Percentiles rank a stretch among this genome's conserved stretches.
phyloP scores from a whole-genome alignment of 495 filamentous ascomycete genomes.

The Penicillium subrubescens region DNA sequence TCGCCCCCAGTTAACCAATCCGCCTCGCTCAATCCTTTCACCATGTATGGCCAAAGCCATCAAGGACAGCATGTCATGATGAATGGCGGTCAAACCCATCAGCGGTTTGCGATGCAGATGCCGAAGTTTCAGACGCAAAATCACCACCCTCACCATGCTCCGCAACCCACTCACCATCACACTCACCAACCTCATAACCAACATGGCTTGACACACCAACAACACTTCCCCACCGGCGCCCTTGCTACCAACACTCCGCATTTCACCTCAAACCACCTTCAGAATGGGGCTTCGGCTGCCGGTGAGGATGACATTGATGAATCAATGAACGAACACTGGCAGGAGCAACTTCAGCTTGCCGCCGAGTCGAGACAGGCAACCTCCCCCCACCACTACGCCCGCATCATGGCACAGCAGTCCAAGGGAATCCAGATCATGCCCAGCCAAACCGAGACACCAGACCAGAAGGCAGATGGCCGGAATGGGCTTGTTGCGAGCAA shows the following conservation, averaged over 20 bases:
- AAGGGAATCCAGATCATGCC: constrained; percentile 61
- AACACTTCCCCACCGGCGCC: constrained; percentile 75
- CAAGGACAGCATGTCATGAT: constrained; percentile 82
- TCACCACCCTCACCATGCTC: constrained; percentile 72
- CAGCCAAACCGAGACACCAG: constrained; percentile 61
- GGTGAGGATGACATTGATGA: constrained; percentile 60
- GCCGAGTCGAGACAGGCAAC: constrained; percentile 68
- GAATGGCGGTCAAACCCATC: constrained; percentile 63
- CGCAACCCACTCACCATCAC: constrained; percentile 70
- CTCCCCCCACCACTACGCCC: constrained; percentile 67
- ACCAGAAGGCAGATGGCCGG: constrained; percentile 61
- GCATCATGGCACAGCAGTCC: constrained; percentile 57
- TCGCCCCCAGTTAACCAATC: constrained; percentile 67
- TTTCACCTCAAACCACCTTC: constrained; percentile 70
- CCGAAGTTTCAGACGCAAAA: constrained; percentile 71
- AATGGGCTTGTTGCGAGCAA: constrained; percentile 59
- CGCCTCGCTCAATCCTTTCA: constrained; percentile 64
- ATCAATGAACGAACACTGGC: constrained; percentile 81
- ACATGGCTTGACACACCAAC: constrained; percentile 72
- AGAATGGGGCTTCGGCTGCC: constrained; percentile 69
- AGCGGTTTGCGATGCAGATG: constrained; percentile 65
- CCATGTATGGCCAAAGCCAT: constrained; percentile 82
- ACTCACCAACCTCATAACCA: constrained; percentile 70
- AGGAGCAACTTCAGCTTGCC: constrained; percentile 77
- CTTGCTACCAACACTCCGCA: constrained; percentile 73